A percentile compares a stretch with the other conserved stretches of the same genome.
phyloP scores from a whole-genome alignment of 2,329 filamentous ascomycete genomes.

The Alternaria novae-zelandiae region DNA sequence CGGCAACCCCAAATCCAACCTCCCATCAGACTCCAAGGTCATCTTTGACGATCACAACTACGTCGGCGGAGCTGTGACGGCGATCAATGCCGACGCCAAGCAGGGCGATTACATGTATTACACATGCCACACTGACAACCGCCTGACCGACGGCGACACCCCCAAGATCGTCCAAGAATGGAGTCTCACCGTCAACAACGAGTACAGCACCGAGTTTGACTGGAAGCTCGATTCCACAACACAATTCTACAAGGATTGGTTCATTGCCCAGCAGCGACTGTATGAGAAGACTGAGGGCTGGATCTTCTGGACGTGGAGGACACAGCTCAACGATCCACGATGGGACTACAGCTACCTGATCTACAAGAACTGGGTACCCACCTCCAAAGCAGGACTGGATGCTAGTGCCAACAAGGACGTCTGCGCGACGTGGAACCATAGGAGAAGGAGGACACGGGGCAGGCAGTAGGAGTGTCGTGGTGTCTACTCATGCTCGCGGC shows the following conservation, averaged over 20 bases:
- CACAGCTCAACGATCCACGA: constrained; percentile 55
- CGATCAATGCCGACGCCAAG: constrained; percentile 43
- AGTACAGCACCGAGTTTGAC: constrained; percentile 56
- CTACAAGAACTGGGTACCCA: constrained; percentile 11
- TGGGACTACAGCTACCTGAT: constrained; percentile 55
- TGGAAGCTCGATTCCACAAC: constrained; percentile 35
- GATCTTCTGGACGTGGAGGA: constrained; percentile 69
- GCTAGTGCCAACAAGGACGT: constrained; percentile 3
- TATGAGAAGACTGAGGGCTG: constrained; percentile 64
- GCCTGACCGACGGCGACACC: constrained; percentile 43
- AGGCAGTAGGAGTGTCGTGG: background rate
- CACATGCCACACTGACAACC: constrained; percentile 57
- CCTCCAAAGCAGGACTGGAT: constrained; percentile 3
- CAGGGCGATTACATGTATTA: constrained; percentile 57
- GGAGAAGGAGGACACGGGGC: background rate
- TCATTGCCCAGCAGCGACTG: constrained; percentile 61
- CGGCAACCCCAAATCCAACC: constrained; percentile 59
- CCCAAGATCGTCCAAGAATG: constrained; percentile 67
- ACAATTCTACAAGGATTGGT: constrained; percentile 64
- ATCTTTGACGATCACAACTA: constrained; percentile 68
- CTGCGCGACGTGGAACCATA: constrained; percentile 6
- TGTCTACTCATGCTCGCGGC: background rate
- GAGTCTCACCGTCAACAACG: constrained; percentile 59
- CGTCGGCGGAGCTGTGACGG: constrained; percentile 52
- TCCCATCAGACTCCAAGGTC: constrained; percentile 52